A percentile compares a stretch with the other conserved stretches of the same genome.
Evolutionary conservation across 768 basidiomycete species (phyloP).

Genomic region (Hypholoma fasciculare): DNA sequence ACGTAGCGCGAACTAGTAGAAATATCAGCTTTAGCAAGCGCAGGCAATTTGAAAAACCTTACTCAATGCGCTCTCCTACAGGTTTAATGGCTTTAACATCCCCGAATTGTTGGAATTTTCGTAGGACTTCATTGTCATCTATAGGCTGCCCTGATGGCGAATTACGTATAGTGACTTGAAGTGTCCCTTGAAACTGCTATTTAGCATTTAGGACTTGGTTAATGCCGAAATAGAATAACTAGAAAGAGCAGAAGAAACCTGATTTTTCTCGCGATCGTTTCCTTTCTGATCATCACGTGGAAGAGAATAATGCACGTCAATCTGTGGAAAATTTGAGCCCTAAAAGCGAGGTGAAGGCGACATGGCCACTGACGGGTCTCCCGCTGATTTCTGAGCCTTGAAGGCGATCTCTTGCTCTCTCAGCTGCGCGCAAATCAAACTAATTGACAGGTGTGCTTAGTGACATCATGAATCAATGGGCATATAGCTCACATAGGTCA

Average conservation of each 20-base stretch:
- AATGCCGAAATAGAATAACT: background rate
- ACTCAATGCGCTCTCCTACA: constrained; percentile 66
- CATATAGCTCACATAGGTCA: constrained; percentile 84
- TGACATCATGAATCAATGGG: background rate
- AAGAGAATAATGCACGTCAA: constrained; percentile 97
- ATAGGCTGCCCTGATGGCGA: constrained; percentile 69
- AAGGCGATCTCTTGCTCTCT: constrained; percentile 85
- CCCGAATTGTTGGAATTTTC: constrained; percentile 87
- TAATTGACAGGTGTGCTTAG: constrained; percentile 33
- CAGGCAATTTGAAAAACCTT: background rate
- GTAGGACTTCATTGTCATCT: constrained; percentile 82
- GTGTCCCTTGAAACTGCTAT: constrained; percentile 79
- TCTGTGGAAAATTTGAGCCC: constrained; percentile 50
- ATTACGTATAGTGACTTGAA: constrained; percentile 76
- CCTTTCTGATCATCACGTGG: constrained; percentile 84
- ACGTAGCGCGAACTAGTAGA: constrained; percentile 76
- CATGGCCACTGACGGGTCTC: constrained; percentile 70
- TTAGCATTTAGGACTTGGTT: background rate
- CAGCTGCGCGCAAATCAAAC: constrained; percentile 93
- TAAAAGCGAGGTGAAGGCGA: constrained; percentile 11
- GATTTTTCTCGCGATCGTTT: constrained; percentile 78
- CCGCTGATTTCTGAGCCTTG: constrained; percentile 89
- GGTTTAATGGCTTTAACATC: constrained; percentile 83
- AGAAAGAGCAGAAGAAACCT: constrained; percentile 45
- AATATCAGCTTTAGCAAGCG: constrained; percentile 1